These are phyloP conservation scores for Puya raimondii DNA, from an alignment of 176 grass and related monocot genomes.

Conservation along the genomic window DNA sequence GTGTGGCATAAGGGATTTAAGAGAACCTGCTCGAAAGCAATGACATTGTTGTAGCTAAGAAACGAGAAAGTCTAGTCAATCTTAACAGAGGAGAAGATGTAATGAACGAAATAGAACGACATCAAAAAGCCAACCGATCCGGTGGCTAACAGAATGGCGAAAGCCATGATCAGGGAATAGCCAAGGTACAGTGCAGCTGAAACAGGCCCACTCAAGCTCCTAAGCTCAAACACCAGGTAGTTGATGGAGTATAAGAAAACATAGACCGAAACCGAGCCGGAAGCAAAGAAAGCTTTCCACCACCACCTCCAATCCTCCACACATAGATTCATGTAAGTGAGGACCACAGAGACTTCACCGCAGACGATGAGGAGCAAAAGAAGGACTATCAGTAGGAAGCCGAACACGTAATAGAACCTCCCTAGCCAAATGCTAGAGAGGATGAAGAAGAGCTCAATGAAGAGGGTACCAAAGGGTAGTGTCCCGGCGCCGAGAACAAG, in stretches of 20 bases:
- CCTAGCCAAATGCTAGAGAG: constrained; percentile 85
- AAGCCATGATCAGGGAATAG: constrained; percentile 71
- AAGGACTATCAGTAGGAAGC: constrained; percentile 72
- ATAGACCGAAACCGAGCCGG: constrained; percentile 59
- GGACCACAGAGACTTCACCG: constrained; percentile 66
- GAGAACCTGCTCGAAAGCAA: not conserved
- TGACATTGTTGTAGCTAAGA: not conserved
- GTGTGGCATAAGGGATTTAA: not conserved
- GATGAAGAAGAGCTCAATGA: constrained; percentile 89
- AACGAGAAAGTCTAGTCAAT: constrained; percentile 46
- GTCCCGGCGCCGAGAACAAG: constrained; percentile 81
- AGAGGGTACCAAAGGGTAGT: constrained; percentile 75
- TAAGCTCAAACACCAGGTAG: constrained; percentile 78
- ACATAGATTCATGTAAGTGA: constrained; percentile 82
- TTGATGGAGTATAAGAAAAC: constrained; percentile 80
- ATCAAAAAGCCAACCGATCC: constrained; percentile 73
- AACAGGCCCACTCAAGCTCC: constrained; percentile 68
- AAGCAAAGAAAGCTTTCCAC: constrained; percentile 91
- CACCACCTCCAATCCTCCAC: constrained; percentile 90
- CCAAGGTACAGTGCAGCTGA: constrained; percentile 63
- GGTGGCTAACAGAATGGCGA: constrained; percentile 70
- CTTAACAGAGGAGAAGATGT: constrained; percentile 89
- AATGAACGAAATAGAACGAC: constrained; percentile 84
- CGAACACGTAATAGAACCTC: constrained; percentile 86
- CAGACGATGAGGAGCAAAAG: constrained; percentile 57